phyloP scores from a whole-genome alignment of 169 alveolate genomes.

The Eimeria tenella region DNA sequence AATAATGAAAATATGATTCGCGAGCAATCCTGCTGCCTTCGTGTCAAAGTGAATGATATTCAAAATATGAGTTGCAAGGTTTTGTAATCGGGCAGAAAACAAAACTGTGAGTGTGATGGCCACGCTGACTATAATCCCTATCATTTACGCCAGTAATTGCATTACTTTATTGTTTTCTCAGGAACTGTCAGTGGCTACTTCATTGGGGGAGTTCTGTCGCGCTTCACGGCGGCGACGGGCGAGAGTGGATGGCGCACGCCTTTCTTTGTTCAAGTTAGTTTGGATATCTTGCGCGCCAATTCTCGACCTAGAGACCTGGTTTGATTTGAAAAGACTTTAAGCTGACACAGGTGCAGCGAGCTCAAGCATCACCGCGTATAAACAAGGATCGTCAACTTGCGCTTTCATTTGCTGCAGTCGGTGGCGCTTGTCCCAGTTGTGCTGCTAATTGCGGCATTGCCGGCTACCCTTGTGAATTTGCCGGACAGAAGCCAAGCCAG shows the following conservation, averaged over 20 bases:
- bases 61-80: too few relatives aligned
- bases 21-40: background rate
- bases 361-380: background rate
- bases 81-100: too few relatives aligned
- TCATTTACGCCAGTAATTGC: background rate
- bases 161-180: background rate
- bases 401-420: background rate
- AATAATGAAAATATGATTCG: too few relatives aligned
- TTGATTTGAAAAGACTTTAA: background rate
- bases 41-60: background rate
- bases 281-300: background rate
- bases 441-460: slow-evolving; percentile 7
- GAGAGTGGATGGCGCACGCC: slow-evolving; percentile 69
- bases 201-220: slow-evolving; percentile 65
- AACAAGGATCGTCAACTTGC: background rate
- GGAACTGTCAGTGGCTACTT: slow-evolving; percentile 71
- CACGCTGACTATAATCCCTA: too few relatives aligned
- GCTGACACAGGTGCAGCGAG: background rate
- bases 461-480: slow-evolving; percentile 1
- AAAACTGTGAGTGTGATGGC: too few relatives aligned
- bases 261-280: slow-evolving; percentile 49
- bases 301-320: background rate
- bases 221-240: slow-evolving; percentile 19
- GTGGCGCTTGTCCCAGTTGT: slow-evolving; percentile 31
- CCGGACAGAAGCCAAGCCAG: slow-evolving; percentile 36